Evolutionary conservation across 257 asterid species (phyloP), one percentile per base, ranked within the genome.

Genomic region (Solanum etuberosum): DNA sequence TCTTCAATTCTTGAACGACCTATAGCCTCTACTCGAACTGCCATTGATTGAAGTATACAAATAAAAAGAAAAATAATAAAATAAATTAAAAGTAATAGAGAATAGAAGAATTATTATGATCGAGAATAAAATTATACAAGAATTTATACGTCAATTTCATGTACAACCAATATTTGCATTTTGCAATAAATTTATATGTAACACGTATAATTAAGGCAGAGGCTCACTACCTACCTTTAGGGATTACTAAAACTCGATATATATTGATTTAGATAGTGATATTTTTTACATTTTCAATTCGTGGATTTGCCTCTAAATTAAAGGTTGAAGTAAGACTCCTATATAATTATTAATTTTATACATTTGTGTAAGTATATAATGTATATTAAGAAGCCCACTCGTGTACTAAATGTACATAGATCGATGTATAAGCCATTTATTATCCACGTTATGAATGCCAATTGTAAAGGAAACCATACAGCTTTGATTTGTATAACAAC

Each of bases 381-480:
- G 34, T 46, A 54, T 40, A 86, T 9, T 51, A 12, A 20, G 29
- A 68, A 65, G 40, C 37, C 40, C 46, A 23, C 6, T 72, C 88
- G 84, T 86, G 88, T 88, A 40, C 73, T 38, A 43, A 82, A 14
- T 48, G 59, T 48, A 48, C 40, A 48, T 83, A 61, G 18, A 68
- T 29, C 43, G 54, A 27, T 27, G 15, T 23, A 42, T 78, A 42
- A 35, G 3, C 16, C 37, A 43, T 78, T 25, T 78, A 78, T 27
- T 25, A 14, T 78, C n/a, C 3, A 25, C 84, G 16, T 12, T 77
- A 7, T 27, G 84, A 43, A 43, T 46, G 65, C 14, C 4, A 27
- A 27, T 43, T 35, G 43, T 65, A 65, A 40, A 83, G 87, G 86
- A 74, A 72, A 86, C 89, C 85, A 38, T 83, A 83, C 87, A 86